Evolutionary conservation across 495 filamentous ascomycete species (phyloP).

Genomic region (Aspergillus olivimuriae): DNA sequence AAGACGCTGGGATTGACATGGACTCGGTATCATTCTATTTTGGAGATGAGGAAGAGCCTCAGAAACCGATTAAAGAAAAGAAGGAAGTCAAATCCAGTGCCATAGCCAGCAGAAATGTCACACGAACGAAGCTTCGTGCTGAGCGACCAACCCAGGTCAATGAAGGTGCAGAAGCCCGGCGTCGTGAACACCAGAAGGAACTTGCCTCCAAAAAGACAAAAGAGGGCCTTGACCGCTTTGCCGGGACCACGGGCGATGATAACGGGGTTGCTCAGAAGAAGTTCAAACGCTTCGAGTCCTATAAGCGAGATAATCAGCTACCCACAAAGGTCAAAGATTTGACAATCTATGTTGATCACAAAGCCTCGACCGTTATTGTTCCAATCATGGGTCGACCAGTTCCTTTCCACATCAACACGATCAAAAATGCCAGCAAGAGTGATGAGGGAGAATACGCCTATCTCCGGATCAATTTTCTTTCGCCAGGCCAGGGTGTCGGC

Average conservation of each 20-base stretch:
- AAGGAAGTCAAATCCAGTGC: conserved; percentile 75
- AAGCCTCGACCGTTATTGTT: conserved; percentile 82
- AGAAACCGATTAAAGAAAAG: conserved; percentile 61
- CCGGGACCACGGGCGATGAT: conserved; percentile 69
- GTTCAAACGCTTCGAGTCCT: conserved; percentile 98
- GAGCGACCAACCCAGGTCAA: conserved; percentile 80
- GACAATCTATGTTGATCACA: conserved; percentile 81
- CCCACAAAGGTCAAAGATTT: conserved; percentile 76
- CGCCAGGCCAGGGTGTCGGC: conserved; percentile 94
- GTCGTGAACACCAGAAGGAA: conserved; percentile 89
- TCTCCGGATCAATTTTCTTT: conserved; percentile 94
- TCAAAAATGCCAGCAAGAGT: conserved; percentile 95
- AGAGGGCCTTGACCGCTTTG: conserved; percentile 77
- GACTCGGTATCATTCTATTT: conserved; percentile 96
- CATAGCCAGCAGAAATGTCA: conserved; percentile 84
- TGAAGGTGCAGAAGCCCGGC: conserved; percentile 81
- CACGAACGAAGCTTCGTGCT: conserved; percentile 85
- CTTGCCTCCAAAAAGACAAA: conserved; percentile 81
- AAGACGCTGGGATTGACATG: conserved; percentile 80
- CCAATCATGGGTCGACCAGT: conserved; percentile 97
- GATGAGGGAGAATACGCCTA: conserved; percentile 92
- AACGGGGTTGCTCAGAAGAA: conserved; percentile 92
- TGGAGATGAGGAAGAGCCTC: conserved; percentile 75
- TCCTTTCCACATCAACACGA: conserved; percentile 97
- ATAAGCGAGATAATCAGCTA: conserved; percentile 96